Evolutionary conservation across 257 asterid species (phyloP), one percentile per base, ranked within the genome.

Genomic region (Hygrophila difformis): DNA sequence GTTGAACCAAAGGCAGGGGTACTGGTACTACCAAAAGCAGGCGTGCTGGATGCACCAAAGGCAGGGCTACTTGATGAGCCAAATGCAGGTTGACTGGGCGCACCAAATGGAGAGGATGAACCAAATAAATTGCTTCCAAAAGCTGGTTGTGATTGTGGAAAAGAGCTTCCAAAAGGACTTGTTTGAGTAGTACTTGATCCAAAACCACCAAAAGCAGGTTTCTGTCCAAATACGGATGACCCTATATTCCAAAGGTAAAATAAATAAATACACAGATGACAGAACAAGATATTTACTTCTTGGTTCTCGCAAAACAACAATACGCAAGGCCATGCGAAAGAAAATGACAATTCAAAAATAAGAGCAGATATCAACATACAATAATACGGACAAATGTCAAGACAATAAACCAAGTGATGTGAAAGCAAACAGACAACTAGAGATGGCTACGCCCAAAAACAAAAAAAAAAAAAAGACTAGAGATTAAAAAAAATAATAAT

Each of bases 131-230:
- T 83, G 77, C 79, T 80, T 53, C 94, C 94, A 65, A 82, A 86
- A 42, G 98, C 94, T 15, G 93, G 94, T 54, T 89, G 98, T 41
- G 98, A 71, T 70, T 85, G 98, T 57, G 77, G 98, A 64, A 81
- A 76, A 11, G 95, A 73, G 66, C 81, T 64, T 58, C 98, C 98
- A 51, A 89, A 85, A 10, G 98, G 94, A 60, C 93, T 77, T 17
- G 96, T 38, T 60, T 73, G 96, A 50, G 88, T 49, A 52, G 79
- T 62, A 60, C 39, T 72, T 44, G 96, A 65, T 59, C 98, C 96
- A 72, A 89, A 89, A 47, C 80, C 88, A 61, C 96, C 94, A 75
- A 89, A 89, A 53, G 82, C 51, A 41, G 94, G 87, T 70, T 79
- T 85, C 67, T 77, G 97, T 60, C 96, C 96, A 8, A 82, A 82